Conservation (phyloP, 2,329 filamentous ascomycete species). For the Verticillium dahliae region DNA sequence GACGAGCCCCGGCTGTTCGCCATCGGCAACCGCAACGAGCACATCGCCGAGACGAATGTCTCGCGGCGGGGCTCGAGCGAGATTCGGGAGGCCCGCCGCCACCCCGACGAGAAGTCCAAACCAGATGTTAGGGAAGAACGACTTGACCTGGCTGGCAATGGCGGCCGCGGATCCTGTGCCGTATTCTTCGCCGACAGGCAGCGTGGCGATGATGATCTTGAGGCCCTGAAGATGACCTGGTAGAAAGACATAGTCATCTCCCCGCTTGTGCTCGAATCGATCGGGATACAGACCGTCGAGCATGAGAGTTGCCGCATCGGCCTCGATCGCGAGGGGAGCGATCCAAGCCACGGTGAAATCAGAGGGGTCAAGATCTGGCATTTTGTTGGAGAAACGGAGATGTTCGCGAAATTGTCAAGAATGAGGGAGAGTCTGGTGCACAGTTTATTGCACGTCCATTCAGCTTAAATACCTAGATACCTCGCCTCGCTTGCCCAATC, state of each 20-base stretch:
- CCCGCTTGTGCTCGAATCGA: slow-evolving; percentile 19
- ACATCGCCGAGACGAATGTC: slow-evolving; percentile 32
- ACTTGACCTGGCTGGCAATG: slow-evolving; percentile 25
- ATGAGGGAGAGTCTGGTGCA: no score
- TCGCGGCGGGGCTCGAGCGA: slow-evolving; percentile 13
- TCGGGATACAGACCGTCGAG: slow-evolving; percentile 24
- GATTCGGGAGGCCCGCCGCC: slow-evolving; percentile 24
- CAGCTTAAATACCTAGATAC: no score
- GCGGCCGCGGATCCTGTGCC: slow-evolving; percentile 24
- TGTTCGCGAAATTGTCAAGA: no score
- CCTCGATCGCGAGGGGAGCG: slow-evolving; percentile 28
- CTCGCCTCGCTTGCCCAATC: no score
- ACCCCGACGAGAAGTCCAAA: slow-evolving; percentile 29
- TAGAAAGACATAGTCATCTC: slow-evolving; percentile 28
- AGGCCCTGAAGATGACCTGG: slow-evolving; percentile 27
- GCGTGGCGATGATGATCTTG: slow-evolving; percentile 25
- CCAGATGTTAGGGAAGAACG: slow-evolving; percentile 26
- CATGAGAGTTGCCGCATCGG: slow-evolving; percentile 23
- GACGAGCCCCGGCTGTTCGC: slow-evolving; percentile 18
- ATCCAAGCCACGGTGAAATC: slow-evolving; percentile 25
- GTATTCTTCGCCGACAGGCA: slow-evolving; percentile 25
- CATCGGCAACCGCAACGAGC: slow-evolving; percentile 20
- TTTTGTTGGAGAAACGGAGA: no score
- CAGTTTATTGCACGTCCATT: no score
- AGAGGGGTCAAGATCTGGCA: no score